Percentiles rank a stretch among this genome's conserved stretches.
These are phyloP conservation scores for Glomus cerebriforme DNA, from an alignment of 192 early-diverging fungal species.

Conservation along the genomic window DNA sequence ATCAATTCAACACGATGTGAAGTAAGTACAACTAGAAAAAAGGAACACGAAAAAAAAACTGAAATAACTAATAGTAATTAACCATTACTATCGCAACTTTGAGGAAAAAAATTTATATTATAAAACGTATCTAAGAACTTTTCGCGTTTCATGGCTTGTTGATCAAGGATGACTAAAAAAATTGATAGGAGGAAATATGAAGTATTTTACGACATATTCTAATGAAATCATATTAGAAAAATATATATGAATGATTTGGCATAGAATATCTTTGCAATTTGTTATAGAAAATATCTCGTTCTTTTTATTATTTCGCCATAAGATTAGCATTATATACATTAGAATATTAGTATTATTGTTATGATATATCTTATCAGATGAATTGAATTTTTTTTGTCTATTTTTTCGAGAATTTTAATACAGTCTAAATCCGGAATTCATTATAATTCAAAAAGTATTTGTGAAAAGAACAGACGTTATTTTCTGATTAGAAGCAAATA, in stretches of 20 bases:
- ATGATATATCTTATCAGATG: not conserved
- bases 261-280: not conserved
- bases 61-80: not conserved
- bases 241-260: not conserved
- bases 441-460: not conserved
- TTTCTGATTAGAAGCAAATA: not conserved
- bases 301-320: not conserved
- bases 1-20: constrained; percentile 43
- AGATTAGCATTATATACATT: not conserved
- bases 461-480: not conserved
- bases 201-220: not conserved
- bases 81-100: not conserved
- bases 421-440: not conserved
- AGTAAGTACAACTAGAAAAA: constrained; percentile 13
- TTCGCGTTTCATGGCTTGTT: not conserved
- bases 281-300: not conserved
- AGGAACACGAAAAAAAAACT: not conserved
- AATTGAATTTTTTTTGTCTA: not conserved
- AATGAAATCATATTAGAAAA: not conserved
- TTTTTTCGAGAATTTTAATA: not conserved
- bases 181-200: not conserved
- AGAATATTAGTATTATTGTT: not conserved
- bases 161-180: not conserved
- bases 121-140: not conserved
- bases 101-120: not conserved